Conservation (phyloP, 192 early-diverging fungal genomes). For the Coemansia sp. region DNA sequence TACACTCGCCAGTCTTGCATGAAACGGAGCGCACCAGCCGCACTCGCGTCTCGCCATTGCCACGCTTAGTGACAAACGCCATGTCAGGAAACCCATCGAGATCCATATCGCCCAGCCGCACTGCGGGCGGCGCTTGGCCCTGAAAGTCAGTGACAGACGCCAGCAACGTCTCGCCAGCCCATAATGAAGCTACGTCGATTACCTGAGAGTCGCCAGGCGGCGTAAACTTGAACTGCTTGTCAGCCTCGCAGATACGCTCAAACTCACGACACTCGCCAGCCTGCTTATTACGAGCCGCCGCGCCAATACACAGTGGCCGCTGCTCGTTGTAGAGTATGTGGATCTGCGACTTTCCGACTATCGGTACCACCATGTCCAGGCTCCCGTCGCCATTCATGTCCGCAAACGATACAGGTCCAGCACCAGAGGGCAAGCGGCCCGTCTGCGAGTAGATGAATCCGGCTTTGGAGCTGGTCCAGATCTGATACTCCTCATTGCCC, state of each 20-base stretch:
- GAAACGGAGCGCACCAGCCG: conserved; percentile 70
- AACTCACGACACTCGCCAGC: conserved; percentile 62
- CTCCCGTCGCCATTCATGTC: conserved; percentile 95
- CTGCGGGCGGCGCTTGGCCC: conserved; percentile 60
- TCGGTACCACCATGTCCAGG: conserved; percentile 80
- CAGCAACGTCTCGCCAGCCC: conserved; percentile 58
- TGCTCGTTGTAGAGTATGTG: conserved; percentile 83
- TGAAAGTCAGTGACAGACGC: conserved; percentile 52
- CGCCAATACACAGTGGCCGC: conserved; percentile 71
- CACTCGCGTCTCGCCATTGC: conserved; percentile 51
- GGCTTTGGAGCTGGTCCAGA: conserved; percentile 70
- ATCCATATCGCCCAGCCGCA: conserved; percentile 79
- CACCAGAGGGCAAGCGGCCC: conserved; percentile 63
- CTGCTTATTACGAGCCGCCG: background rate
- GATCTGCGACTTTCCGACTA: conserved; percentile 64
- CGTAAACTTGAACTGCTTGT: conserved; percentile 61
- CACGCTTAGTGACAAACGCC: conserved; percentile 61
- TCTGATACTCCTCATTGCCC: conserved; percentile 65
- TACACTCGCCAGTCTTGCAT: conserved; percentile 54
- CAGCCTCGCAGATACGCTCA: conserved; percentile 69
- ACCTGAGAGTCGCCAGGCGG: conserved; percentile 32
- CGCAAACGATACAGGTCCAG: conserved; percentile 84
- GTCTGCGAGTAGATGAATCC: conserved; percentile 69
- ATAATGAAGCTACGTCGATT: conserved; percentile 29
- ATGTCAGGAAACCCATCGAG: conserved; percentile 93